Percentiles rank a stretch among this genome's conserved stretches.
These are phyloP conservation scores for Apiospora arundinis DNA, from an alignment of 2,329 filamentous ascomycete genomes.

Conservation along the genomic window DNA sequence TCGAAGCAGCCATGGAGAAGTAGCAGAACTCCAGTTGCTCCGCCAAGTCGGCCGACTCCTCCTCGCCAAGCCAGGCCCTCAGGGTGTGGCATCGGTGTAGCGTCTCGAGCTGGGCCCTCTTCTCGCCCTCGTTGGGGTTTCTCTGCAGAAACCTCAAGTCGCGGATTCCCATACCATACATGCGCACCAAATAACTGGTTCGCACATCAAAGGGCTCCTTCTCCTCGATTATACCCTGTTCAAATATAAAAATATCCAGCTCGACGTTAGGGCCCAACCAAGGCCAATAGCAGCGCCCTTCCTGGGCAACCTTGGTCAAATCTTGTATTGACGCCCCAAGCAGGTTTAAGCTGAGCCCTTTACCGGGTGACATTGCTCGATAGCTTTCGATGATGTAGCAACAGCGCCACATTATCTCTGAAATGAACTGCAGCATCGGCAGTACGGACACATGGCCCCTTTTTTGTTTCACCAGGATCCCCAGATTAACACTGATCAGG, in stretches of 20 bases:
- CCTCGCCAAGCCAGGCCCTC: constrained; percentile 9
- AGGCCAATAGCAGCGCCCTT: constrained; percentile 3
- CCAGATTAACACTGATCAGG: not conserved
- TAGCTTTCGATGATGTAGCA: constrained; percentile 16
- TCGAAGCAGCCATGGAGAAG: constrained; percentile 7
- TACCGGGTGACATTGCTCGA: not conserved
- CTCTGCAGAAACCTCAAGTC: constrained; percentile 20
- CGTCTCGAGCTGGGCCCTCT: constrained; percentile 9
- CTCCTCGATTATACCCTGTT: not conserved
- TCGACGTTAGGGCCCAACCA: constrained; percentile 16
- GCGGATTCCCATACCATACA: constrained; percentile 23
- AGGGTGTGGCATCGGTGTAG: constrained; percentile 22
- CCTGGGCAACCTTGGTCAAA: not conserved
- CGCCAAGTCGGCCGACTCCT: constrained; percentile 8
- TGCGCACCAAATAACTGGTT: constrained; percentile 10
- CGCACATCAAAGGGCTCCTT: not conserved
- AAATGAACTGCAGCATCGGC: not conserved
- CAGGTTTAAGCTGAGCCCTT: not conserved
- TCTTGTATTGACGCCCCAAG: not conserved
- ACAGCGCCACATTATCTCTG: constrained; percentile 13
- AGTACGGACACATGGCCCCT: not conserved
- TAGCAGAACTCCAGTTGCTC: constrained; percentile 23
- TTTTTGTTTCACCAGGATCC: not conserved
- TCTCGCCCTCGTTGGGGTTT: constrained; percentile 16
- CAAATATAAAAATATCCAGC: constrained; percentile 14